phyloP scores from a whole-genome alignment of 2,329 filamentous ascomycete genomes.

The Ophiostoma sp. region DNA sequence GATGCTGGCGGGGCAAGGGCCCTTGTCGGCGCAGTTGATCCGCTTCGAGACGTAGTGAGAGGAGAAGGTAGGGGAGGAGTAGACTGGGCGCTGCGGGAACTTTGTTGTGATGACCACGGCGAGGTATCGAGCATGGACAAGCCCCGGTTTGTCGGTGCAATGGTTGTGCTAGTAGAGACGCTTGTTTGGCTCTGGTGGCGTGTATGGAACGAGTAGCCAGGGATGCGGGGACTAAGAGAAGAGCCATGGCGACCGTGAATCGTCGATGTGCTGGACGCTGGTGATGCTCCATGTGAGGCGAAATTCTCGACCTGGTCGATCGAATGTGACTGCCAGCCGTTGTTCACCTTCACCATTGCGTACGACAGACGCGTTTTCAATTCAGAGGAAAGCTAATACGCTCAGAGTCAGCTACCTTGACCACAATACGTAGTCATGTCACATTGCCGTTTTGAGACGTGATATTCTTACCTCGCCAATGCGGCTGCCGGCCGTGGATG shows the following conservation, averaged over 20 bases:
- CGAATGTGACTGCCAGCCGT: slow-evolving; percentile 79
- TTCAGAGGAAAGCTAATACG: slow-evolving; percentile 67
- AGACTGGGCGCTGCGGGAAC: slow-evolving; percentile 13
- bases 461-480: slow-evolving; percentile 71
- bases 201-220: slow-evolving; percentile 41
- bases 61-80: slow-evolving; percentile 26
- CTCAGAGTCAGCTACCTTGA: slow-evolving; percentile 12
- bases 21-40: slow-evolving; percentile 40
- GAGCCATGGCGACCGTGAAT: slow-evolving; percentile 52
- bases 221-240: slow-evolving; percentile 56
- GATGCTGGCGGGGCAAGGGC: slow-evolving; percentile 55
- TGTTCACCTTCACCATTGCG: slow-evolving; percentile 89
- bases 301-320: slow-evolving; percentile 76
- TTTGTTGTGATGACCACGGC: slow-evolving; percentile 22
- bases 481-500: slow-evolving; percentile 64
- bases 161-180: slow-evolving; percentile 21
- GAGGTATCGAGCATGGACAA: slow-evolving; percentile 19
- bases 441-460: neutral
- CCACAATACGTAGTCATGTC: too few species aligned
- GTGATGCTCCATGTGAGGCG: slow-evolving; percentile 67
- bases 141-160: neutral
- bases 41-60: slow-evolving; percentile 27
- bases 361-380: slow-evolving; percentile 84
- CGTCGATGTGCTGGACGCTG: slow-evolving; percentile 59
- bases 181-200: slow-evolving; percentile 32